Percentiles rank a stretch among this genome's conserved stretches.
Conservation (phyloP, 2,329 filamentous ascomycete species). For the Fusarium concolor region DNA sequence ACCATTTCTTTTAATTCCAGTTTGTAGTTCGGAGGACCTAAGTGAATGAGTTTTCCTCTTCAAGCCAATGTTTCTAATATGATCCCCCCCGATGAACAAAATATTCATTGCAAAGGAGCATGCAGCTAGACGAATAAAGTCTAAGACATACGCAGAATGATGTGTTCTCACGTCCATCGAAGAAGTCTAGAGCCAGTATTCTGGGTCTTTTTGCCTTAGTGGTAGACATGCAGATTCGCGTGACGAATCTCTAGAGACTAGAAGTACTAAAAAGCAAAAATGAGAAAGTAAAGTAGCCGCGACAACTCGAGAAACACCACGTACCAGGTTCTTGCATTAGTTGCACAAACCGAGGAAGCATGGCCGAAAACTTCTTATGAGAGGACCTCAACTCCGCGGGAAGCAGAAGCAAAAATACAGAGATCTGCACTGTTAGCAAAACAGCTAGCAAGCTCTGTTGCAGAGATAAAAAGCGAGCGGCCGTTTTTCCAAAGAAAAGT, state of each 20-base stretch:
- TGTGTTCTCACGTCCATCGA: not conserved
- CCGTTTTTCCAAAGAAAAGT: constrained; percentile 31
- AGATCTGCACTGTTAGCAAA: constrained; percentile 41
- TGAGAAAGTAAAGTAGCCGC: not conserved
- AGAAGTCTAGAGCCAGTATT: not conserved
- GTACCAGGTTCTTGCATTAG: not conserved
- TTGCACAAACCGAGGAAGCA: not conserved
- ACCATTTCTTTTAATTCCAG: too few species aligned
- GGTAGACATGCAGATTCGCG: not conserved
- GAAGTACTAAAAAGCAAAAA: constrained; percentile 1
- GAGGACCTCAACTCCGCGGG: not conserved
- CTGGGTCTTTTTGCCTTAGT: not conserved
- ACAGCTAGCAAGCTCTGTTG: constrained; percentile 29
- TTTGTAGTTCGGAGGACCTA: too few species aligned
- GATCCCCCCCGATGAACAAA: not conserved
- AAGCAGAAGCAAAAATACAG: constrained; percentile 19
- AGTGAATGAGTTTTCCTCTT: not conserved
- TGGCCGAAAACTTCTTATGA: not conserved
- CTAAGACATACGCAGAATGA: constrained; percentile 1
- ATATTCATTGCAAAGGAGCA: not conserved
- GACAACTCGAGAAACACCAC: constrained; percentile 8
- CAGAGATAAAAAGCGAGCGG: constrained; percentile 28
- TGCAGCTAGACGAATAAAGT: not conserved
- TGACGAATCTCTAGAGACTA: not conserved
- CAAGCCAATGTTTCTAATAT: not conserved